These are phyloP conservation scores for Sporothrix brunneoviolacea DNA, from an alignment of 2,329 filamentous ascomycete species.

Conservation along the genomic window DNA sequence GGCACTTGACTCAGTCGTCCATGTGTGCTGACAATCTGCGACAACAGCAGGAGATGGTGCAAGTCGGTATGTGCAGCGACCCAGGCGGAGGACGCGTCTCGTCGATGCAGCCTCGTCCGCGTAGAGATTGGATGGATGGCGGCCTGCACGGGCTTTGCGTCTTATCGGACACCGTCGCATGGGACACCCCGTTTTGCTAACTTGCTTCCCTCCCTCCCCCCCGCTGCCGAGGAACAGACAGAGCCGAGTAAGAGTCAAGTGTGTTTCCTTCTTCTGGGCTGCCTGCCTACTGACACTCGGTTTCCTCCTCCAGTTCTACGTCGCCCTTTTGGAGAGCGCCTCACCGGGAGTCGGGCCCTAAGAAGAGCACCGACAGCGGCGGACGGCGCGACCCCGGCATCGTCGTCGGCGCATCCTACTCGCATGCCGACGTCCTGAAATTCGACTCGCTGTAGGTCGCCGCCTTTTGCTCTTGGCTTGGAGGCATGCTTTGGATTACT, in stretches of 20 bases:
- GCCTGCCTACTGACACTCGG: conserved; percentile 26
- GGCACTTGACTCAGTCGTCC: too few relatives aligned
- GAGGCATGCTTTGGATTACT: too few relatives aligned
- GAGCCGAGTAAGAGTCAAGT: conserved; percentile 58
- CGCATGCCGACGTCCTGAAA: conserved; percentile 90
- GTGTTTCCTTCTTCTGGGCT: not conserved
- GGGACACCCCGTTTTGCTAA: conserved; percentile 1
- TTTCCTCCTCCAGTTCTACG: conserved; percentile 51
- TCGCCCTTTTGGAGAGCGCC: conserved; percentile 82
- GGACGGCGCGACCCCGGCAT: conserved; percentile 52
- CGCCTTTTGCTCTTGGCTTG: conserved; percentile 49
- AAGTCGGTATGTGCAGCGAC: conserved; percentile 80
- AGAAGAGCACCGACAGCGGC: conserved; percentile 38
- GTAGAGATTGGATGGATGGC: too few relatives aligned
- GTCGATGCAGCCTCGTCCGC: too few relatives aligned
- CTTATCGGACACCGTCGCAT: too few relatives aligned
- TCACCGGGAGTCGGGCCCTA: conserved; percentile 46
- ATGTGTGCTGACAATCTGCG: too few relatives aligned
- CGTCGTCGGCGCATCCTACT: conserved; percentile 91
- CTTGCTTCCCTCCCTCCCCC: conserved; percentile 20
- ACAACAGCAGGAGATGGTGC: conserved; percentile 84
- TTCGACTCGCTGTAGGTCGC: conserved; percentile 68
- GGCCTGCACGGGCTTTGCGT: too few relatives aligned
- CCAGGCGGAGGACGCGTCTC: too few relatives aligned
- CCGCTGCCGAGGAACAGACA: too few relatives aligned